Base-by-base conservation (phyloP, 306 rosid genomes). In the Ceratonia siliqua region DNA sequence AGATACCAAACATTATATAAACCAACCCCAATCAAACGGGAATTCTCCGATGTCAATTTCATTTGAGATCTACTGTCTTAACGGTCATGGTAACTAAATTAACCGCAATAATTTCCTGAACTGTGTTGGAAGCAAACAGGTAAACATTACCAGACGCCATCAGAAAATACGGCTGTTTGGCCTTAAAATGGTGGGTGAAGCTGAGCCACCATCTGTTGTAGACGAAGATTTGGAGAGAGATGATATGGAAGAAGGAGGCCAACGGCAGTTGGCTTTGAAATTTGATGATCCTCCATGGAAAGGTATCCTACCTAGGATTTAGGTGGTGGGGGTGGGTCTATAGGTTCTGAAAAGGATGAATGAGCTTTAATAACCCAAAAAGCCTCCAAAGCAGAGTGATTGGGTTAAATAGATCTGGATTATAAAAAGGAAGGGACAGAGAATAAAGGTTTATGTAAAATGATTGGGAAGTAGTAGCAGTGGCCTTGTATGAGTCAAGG, bases 201-300 rank as follows among this genome's bases (percentile, higher is more conserved):
- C 32, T 28, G 4, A 81, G 89, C 82, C 89, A 81, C 8, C 89
- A 82, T 42, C 84, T 87, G 54, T 85, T 87, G 85, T 80, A 80
- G 74, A 85, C 82, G 28, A 80, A 82, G 76, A 22, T 63, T 52
- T 78, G 75, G 61, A 83, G 81, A 27, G 86, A 84, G 65, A 84
- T 73, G 43, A 84, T 75, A 8, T 28, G 50, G 6, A 82, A 70
- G 50, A 80, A 52, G 21, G 25, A 87, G 78, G 9, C 87, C 91
- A 70, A 84, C 74, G 22, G 78, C 70, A 49, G 72, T 74, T 1
- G 82, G 25, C 0, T 79, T 22, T 64, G 85, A 59, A 35, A 57
- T 78, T 75, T 62, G 76, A 73, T 77, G 81, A 75, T 71, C 70
- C 15, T 53, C 84, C 89, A 82, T 87, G 79, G 8, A 45, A 32